Conservation (phyloP, 345 rosid species). For the Euphorbia pulcherrima region DNA sequence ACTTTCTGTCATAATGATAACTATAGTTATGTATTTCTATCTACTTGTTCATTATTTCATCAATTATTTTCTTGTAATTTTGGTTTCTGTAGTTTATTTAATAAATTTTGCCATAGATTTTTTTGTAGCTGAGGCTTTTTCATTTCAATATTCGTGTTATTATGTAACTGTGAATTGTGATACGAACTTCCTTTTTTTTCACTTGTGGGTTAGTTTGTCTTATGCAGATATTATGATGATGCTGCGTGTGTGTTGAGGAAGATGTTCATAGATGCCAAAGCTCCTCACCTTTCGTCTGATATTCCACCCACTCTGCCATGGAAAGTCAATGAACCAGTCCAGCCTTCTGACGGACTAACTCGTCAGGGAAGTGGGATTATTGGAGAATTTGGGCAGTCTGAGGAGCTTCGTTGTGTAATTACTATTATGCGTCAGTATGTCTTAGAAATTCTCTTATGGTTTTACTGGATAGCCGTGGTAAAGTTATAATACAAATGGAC, state of each 20-base stretch:
- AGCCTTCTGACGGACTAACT: constrained; percentile 76
- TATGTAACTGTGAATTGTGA: neutral
- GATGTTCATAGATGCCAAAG: constrained; percentile 97
- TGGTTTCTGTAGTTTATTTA: neutral
- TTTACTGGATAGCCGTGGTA: neutral
- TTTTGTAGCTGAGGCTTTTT: neutral
- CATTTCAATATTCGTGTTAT: neutral
- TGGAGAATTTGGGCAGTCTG: constrained; percentile 89
- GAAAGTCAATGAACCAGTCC: constrained; percentile 82
- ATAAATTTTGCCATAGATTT: constrained; percentile 3
- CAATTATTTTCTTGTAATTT: neutral
- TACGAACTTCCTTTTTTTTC: constrained; percentile 5
- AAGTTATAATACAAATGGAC: neutral
- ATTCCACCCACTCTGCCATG: constrained; percentile 94
- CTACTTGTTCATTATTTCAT: neutral
- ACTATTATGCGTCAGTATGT: constrained; percentile 94
- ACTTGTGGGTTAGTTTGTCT: constrained; percentile 10
- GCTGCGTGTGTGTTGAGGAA: constrained; percentile 94
- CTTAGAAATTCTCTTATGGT: neutral
- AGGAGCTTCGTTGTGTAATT: constrained; percentile 98
- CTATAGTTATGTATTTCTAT: too few relatives aligned
- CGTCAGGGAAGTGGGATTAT: constrained; percentile 97
- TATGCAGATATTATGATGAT: constrained; percentile 87
- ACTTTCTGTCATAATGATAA: neutral
- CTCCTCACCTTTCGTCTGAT: constrained; percentile 90